Conservation (phyloP, 306 rosid species). For the Corylus avellana region DNA sequence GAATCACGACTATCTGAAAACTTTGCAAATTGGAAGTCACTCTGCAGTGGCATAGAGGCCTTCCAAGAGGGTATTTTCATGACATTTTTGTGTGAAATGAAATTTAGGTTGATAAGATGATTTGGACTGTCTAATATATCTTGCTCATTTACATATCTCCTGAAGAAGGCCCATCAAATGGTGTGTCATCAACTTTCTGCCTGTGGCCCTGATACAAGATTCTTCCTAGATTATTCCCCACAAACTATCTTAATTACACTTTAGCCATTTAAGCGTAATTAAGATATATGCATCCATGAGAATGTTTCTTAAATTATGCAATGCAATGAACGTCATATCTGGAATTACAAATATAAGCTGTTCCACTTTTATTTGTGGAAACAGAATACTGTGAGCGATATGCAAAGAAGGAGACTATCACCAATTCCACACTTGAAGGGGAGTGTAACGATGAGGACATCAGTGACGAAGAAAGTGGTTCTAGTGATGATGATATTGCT, state of each 20-base stretch:
- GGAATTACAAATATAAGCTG: slow-evolving; percentile 15
- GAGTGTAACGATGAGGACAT: slow-evolving; percentile 76
- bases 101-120: slow-evolving; percentile 1
- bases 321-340: slow-evolving; percentile 24
- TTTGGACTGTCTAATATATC: background rate
- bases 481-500: slow-evolving; percentile 86
- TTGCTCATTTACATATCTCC: background rate
- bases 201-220: background rate
- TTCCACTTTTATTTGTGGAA: slow-evolving; percentile 32
- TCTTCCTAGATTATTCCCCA: background rate
- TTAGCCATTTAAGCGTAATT: background rate
- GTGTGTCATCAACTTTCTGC: background rate
- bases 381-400: slow-evolving; percentile 93
- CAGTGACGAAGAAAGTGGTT: slow-evolving; percentile 68
- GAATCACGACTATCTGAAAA: background rate
- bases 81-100: background rate
- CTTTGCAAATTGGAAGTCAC: background rate
- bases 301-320: slow-evolving; percentile 11
- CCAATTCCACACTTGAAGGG: slow-evolving; percentile 61
- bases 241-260: background rate
- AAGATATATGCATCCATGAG: slow-evolving; percentile 4
- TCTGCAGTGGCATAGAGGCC: background rate
- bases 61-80: background rate
- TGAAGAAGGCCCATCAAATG: background rate
- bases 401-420: slow-evolving; percentile 75